phyloP scores from a whole-genome alignment of 148 eudicot species.

The Rhododendron kiyosumense region DNA sequence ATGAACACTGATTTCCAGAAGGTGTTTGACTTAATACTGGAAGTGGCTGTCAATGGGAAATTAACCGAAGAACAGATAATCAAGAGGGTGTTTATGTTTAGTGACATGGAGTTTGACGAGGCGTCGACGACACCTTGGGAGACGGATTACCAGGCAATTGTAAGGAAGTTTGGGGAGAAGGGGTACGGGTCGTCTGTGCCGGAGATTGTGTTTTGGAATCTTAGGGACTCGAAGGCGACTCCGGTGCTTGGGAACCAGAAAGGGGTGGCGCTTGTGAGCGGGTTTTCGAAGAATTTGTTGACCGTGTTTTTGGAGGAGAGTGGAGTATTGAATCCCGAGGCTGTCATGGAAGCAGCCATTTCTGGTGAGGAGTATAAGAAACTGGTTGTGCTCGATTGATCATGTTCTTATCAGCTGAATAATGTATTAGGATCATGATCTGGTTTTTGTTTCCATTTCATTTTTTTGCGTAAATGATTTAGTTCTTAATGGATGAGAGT shows the following conservation, averaged over 20 bases:
- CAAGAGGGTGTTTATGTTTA: too few relatives aligned
- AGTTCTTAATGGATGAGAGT: too few relatives aligned
- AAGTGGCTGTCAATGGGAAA: slow-evolving; percentile 22
- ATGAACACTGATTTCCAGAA: slow-evolving; percentile 29
- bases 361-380: slow-evolving; percentile 15
- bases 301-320: slow-evolving; percentile 18
- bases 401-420: too few relatives aligned
- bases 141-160: background rate
- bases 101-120: background rate
- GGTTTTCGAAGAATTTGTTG: slow-evolving; percentile 30
- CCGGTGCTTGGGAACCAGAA: background rate
- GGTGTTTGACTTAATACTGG: slow-evolving; percentile 36
- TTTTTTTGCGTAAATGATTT: too few relatives aligned
- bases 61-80: background rate
- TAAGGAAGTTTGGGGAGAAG: background rate
- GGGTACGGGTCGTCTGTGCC: slow-evolving; percentile 7
- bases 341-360: slow-evolving; percentile 22
- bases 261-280: background rate
- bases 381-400: slow-evolving; percentile 18
- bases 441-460: too few relatives aligned
- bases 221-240: slow-evolving; percentile 18
- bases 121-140: background rate
- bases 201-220: slow-evolving; percentile 34
- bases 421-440: too few relatives aligned
- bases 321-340: slow-evolving; percentile 14